Evolutionary conservation across 169 alveolate genomes (phyloP).

Genomic region (Plasmodium vinckei): DNA sequence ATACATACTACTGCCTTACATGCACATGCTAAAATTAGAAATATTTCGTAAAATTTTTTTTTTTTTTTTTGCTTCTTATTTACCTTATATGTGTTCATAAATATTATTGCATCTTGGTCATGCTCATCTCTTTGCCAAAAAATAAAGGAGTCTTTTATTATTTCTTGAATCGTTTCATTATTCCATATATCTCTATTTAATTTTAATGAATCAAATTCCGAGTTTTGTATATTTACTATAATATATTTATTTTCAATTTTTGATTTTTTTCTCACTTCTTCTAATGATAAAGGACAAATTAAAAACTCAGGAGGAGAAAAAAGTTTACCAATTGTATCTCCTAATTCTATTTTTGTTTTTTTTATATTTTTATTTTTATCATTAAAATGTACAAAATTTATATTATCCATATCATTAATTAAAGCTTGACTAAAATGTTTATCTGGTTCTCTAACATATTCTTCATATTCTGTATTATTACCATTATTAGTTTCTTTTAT

Average conservation of each 20-base stretch:
- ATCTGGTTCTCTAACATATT: constrained; percentile 51
- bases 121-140: constrained; percentile 64
- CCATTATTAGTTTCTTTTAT: background rate
- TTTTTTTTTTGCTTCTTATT: background rate
- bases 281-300: constrained; percentile 44
- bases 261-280: constrained; percentile 40
- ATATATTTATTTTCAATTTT: constrained; percentile 50
- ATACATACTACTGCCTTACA: background rate
- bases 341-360: constrained; percentile 27
- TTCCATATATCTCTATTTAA: constrained; percentile 72
- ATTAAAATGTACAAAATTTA: constrained; percentile 19
- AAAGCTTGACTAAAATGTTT: constrained; percentile 67
- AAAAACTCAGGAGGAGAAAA: constrained; percentile 55
- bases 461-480: constrained; percentile 6
- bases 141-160: constrained; percentile 47
- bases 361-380: constrained; percentile 23
- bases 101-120: constrained; percentile 46
- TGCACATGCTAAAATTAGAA: background rate
- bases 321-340: constrained; percentile 48
- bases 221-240: constrained; percentile 43
- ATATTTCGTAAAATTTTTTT: background rate
- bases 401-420: constrained; percentile 69
- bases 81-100: constrained; percentile 66
- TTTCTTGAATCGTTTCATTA: constrained; percentile 49
- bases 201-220: constrained; percentile 52